Conservation (phyloP, 2,329 filamentous ascomycete genomes). For the Aspergillus sergii region DNA sequence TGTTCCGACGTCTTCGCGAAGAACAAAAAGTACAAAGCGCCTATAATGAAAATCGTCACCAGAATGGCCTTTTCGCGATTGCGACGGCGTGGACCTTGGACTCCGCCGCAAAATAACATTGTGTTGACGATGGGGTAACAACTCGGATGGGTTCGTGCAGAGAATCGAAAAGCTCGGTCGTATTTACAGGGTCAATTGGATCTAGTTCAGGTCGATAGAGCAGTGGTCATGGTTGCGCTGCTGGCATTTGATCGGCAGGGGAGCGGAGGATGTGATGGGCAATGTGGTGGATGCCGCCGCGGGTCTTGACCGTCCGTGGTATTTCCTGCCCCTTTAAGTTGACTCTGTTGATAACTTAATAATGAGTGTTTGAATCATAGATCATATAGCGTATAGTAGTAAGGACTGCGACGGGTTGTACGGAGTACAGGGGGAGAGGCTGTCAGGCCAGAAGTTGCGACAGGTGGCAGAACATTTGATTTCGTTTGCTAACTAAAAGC, state of each 20-base stretch:
- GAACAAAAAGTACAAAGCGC: constrained; percentile 37
- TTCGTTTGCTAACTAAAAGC: background rate
- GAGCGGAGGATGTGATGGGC: background rate
- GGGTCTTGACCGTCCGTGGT: background rate
- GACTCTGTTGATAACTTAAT: background rate
- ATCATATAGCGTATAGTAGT: background rate
- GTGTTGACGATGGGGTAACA: constrained; percentile 2
- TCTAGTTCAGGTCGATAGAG: constrained; percentile 2
- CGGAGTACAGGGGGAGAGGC: background rate
- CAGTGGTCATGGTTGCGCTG: constrained; percentile 9
- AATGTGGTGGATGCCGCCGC: background rate
- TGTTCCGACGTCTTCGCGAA: constrained; percentile 25
- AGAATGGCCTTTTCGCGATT: constrained; percentile 38
- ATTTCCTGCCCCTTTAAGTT: background rate
- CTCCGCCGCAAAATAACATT: constrained; percentile 39
- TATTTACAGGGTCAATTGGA: constrained; percentile 1
- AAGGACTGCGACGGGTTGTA: background rate
- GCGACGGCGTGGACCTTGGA: constrained; percentile 37
- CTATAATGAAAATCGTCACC: constrained; percentile 35
- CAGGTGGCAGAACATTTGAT: background rate
- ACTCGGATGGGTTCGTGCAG: too few relatives aligned
- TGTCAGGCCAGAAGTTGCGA: background rate
- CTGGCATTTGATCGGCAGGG: constrained; percentile 1
- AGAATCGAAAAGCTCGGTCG: background rate
- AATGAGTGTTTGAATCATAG: background rate